Base-by-base conservation (phyloP, 345 rosid genomes). In the Aurinia saxatilis region DNA sequence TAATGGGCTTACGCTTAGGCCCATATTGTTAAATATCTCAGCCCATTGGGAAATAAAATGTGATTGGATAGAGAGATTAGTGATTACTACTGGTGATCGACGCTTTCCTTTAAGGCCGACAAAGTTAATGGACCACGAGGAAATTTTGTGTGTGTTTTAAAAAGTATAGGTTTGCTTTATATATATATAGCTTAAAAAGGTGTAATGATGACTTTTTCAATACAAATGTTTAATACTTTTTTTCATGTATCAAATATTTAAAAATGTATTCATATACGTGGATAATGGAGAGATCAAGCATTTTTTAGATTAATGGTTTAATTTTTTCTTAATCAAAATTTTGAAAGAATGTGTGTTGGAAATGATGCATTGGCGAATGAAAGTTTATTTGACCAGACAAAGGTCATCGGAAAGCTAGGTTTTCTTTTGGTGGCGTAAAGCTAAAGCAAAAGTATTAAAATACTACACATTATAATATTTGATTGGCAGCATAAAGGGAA, bases 51-150 rank as follows among this genome's bases (percentile, higher is more conserved):
- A 45, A 21, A 3, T 23, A 11, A 30, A 13, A 5, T 64, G 60
- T 64, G 60, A 52, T 51, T 64, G 35, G 52, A 15, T 30, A 21
- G 5, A 42, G 18, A 49, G 67, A 37, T 49, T 37, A 39, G 49
- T 63, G 58, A 63, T 45, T 27, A 23, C n/a, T n/a, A n/a, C n/a
- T n/a, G n/a, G n/a, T 21, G 8, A 21, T 31, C 35, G 62, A 65
- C 62, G 70, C n/a, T 65, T 47, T 44, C 18, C 34, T 53, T 65
- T 53, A 45, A 55, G 55, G 63, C 41, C 58, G 52, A 59, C 60
- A 68, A 21, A 68, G 52, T 49, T 68, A 59, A 59, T 68, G 72
- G 60, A 40, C 47, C 72, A 67, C 66, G 52, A 50, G 72, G 29
- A 21, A n/a, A n/a, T n/a, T n/a, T n/a, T n/a, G 45, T 50, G n/a